Percentiles rank a stretch among this genome's conserved stretches.
phyloP scores from a whole-genome alignment of 305 asterid species.

The Fraxinus sp. region DNA sequence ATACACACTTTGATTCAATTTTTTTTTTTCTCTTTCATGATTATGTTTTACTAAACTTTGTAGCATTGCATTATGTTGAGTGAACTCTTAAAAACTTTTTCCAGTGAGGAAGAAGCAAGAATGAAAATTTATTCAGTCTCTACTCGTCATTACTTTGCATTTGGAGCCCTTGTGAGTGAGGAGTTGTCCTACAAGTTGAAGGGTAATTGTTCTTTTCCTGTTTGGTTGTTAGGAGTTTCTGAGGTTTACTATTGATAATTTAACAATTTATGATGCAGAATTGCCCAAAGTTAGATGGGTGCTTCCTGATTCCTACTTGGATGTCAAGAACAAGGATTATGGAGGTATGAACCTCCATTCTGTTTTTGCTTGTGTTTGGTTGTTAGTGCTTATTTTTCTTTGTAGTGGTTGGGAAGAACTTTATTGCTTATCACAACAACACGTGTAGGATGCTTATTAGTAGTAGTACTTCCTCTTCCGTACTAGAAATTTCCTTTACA shows the following conservation, averaged over 20 bases:
- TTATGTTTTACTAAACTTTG: background rate
- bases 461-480: background rate
- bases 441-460: background rate
- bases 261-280: constrained; percentile 45
- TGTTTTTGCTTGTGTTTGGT: constrained; percentile 22
- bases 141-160: constrained; percentile 79
- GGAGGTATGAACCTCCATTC: constrained; percentile 59
- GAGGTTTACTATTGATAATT: constrained; percentile 27
- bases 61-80: background rate
- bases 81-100: constrained; percentile 1
- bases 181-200: constrained; percentile 77
- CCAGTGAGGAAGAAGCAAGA: constrained; percentile 93
- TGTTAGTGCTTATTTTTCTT: constrained; percentile 21
- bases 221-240: background rate
- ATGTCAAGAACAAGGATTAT: constrained; percentile 86
- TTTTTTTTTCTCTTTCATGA: background rate
- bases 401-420: background rate
- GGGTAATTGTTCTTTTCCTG: constrained; percentile 39
- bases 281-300: constrained; percentile 84
- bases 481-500: background rate
- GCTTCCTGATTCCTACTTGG: constrained; percentile 95
- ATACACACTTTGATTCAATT: background rate
- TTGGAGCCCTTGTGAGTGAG: constrained; percentile 94
- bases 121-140: constrained; percentile 92
- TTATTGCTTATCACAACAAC: background rate